Conservation (phyloP, 257 asterid species). For the Penstemon newberryi region DNA sequence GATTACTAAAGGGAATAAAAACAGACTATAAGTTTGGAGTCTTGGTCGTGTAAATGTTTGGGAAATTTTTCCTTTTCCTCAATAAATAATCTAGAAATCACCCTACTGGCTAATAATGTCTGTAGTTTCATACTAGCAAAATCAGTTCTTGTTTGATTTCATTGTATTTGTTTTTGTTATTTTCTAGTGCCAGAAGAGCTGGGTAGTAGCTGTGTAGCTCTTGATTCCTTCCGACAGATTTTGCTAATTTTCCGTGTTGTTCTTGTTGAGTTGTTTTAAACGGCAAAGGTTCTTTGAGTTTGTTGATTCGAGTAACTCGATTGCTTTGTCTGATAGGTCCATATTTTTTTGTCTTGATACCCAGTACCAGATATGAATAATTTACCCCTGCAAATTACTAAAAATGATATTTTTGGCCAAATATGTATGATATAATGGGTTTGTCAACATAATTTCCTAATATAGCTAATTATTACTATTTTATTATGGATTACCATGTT, state of each 20-base stretch:
- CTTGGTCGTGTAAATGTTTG: background rate
- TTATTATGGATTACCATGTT: background rate
- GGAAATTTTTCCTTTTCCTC: background rate
- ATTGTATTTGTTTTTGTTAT: background rate
- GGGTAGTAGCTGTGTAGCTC: background rate
- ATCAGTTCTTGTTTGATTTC: background rate
- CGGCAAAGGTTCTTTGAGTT: background rate
- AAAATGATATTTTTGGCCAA: background rate
- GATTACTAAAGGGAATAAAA: background rate
- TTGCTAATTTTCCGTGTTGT: background rate
- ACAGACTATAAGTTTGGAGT: background rate
- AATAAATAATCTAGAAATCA: background rate
- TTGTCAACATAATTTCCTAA: background rate
- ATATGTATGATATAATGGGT: background rate
- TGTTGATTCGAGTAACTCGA: background rate
- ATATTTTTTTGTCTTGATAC: background rate
- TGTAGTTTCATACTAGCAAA: no score
- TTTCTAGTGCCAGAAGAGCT: background rate
- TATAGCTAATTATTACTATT: background rate
- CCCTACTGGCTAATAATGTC: no score
- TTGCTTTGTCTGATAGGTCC: constrained; percentile 1
- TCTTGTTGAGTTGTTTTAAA: background rate
- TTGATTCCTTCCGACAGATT: background rate
- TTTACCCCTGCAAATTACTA: background rate
- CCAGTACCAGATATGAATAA: background rate